These are phyloP conservation scores for Globisporangium recalcitrans DNA, from an alignment of 352 stramenopile species.

Conservation along the genomic window DNA sequence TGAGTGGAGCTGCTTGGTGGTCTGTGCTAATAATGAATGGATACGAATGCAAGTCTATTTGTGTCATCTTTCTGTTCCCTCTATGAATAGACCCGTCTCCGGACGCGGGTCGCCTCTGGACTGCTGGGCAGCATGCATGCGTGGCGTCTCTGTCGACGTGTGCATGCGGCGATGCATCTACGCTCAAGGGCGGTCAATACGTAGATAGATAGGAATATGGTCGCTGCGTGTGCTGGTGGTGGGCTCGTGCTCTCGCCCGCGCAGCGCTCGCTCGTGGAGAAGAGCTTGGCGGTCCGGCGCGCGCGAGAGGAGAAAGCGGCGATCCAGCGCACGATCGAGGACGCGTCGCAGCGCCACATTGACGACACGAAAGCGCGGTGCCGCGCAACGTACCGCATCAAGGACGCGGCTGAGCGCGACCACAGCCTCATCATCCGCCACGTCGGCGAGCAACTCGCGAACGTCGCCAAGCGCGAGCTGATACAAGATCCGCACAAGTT, in stretches of 20 bases:
- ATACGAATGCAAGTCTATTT: slow-evolving; percentile 5
- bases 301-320: slow-evolving; percentile 33
- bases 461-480: slow-evolving; percentile 30
- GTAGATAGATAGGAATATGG: background rate
- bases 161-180: background rate
- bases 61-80: background rate
- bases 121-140: background rate
- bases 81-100: slow-evolving; percentile 1
- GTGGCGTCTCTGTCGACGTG: background rate
- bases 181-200: background rate
- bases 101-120: background rate
- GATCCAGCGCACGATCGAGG: slow-evolving; percentile 31
- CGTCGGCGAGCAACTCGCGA: slow-evolving; percentile 53
- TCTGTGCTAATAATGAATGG: background rate
- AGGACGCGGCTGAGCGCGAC: slow-evolving; percentile 17
- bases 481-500: slow-evolving; percentile 17
- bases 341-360: slow-evolving; percentile 21
- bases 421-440: slow-evolving; percentile 56
- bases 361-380: slow-evolving; percentile 33
- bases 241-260: slow-evolving; percentile 40
- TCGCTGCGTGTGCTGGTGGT: slow-evolving; percentile 11
- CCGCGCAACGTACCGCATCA: slow-evolving; percentile 13
- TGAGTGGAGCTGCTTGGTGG: background rate
- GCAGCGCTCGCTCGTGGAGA: slow-evolving; percentile 48
- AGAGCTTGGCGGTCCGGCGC: slow-evolving; percentile 38